Evolutionary conservation across 805 yeast species (phyloP).

Genomic region (Saccharomycopsis selenospora): DNA sequence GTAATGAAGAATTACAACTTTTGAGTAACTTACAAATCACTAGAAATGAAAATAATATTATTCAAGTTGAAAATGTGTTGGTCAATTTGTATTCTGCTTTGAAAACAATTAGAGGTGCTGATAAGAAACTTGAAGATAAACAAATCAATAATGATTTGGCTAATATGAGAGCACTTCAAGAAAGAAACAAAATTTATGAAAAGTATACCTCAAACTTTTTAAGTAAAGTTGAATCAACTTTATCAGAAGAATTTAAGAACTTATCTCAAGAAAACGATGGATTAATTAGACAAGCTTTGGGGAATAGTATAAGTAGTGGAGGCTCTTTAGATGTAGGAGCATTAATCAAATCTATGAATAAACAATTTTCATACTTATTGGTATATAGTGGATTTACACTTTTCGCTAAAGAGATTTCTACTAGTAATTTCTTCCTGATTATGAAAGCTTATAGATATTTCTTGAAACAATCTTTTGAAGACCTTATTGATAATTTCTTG

Average conservation of each 20-base stretch:
- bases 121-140: constrained; percentile 31
- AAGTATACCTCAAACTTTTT: constrained; percentile 45
- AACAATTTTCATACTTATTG: constrained; percentile 34
- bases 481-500: constrained; percentile 23
- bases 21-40: constrained; percentile 44
- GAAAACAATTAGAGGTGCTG: constrained; percentile 49
- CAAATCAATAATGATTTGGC: constrained; percentile 37
- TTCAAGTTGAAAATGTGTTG: constrained; percentile 46
- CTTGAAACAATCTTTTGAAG: constrained; percentile 26
- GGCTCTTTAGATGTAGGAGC: constrained; percentile 25
- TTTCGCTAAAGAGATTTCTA: constrained; percentile 53
- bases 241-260: constrained; percentile 36
- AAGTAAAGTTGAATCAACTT: constrained; percentile 36
- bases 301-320: constrained; percentile 15
- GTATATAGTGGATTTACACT: constrained; percentile 43
- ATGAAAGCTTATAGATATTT: constrained; percentile 33
- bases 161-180: constrained; percentile 64
- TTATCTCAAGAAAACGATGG: constrained; percentile 29
- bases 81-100: constrained; percentile 56
- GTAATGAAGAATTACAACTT: constrained; percentile 43
- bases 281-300: constrained; percentile 20
- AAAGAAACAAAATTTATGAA: constrained; percentile 56
- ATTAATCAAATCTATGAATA: constrained; percentile 21
- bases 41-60: constrained; percentile 37
- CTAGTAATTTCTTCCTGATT: constrained; percentile 38